A percentile compares a stretch with the other conserved stretches of the same genome.
Evolutionary conservation across 2,329 filamentous ascomycete genomes (phyloP).

Genomic region (Leptographium wingfieldii): DNA sequence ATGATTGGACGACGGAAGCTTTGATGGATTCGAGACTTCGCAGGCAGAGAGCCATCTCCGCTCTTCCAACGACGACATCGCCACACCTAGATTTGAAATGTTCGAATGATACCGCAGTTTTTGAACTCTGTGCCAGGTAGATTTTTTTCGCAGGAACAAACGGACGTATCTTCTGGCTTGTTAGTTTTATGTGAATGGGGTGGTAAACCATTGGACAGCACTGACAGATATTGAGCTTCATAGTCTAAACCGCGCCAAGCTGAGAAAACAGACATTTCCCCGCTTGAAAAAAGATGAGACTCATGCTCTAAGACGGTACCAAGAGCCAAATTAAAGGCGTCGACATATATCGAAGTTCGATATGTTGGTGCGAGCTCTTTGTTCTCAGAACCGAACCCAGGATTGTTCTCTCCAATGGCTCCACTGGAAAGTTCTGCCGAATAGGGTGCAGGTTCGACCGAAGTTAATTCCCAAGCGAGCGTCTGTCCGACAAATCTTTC

Average conservation of each 20-base stretch:
- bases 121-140: conserved; percentile 76
- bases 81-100: conserved; percentile 58
- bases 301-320: conserved; percentile 86
- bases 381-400: background rate
- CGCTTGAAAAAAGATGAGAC: conserved; percentile 70
- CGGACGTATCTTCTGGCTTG: conserved; percentile 43
- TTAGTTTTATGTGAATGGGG: background rate
- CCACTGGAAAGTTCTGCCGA: background rate
- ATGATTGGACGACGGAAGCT: background rate
- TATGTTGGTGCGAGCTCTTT: conserved; percentile 25
- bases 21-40: background rate
- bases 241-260: conserved; percentile 65
- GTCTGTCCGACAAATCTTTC: background rate
- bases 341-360: conserved; percentile 85
- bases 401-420: background rate
- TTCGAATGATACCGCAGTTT: conserved; percentile 72
- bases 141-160: conserved; percentile 82
- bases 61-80: conserved; percentile 52
- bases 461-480: background rate
- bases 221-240: conserved; percentile 81
- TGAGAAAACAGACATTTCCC: conserved; percentile 63
- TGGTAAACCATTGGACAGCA: background rate
- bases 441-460: background rate
- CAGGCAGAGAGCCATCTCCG: conserved; percentile 18
- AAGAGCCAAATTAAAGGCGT: conserved; percentile 88